Conservation (phyloP, 192 early-diverging fungal genomes). For the Coemansia erecta region DNA sequence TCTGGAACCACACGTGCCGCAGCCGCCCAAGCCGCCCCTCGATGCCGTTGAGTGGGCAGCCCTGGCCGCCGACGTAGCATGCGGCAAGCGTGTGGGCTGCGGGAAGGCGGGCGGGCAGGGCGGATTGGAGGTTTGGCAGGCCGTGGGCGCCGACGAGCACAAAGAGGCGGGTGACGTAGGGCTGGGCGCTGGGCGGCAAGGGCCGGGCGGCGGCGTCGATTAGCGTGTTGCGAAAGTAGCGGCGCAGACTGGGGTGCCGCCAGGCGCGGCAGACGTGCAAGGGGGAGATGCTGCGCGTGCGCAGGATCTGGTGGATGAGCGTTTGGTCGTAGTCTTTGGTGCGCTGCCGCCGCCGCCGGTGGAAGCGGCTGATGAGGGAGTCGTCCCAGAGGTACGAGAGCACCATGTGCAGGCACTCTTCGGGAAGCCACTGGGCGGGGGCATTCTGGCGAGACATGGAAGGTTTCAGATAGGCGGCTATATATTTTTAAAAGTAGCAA, state of each 20-base stretch:
- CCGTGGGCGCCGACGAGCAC: neutral
- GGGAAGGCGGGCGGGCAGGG: conserved; percentile 5
- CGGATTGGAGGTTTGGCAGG: neutral
- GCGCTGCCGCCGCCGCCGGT: conserved; percentile 19
- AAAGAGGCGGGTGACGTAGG: neutral
- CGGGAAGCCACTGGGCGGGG: conserved; percentile 13
- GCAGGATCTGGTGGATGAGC: conserved; percentile 19
- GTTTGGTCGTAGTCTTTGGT: conserved; percentile 41
- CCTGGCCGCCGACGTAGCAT: conserved; percentile 11
- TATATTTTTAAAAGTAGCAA: conserved; percentile 1
- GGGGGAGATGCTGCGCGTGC: conserved; percentile 18
- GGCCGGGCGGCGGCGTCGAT: conserved; percentile 2
- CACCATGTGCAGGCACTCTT: conserved; percentile 28
- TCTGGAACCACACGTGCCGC: conserved; percentile 24
- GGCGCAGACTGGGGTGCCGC: conserved; percentile 11
- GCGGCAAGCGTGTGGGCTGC: conserved; percentile 15
- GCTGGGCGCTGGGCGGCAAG: neutral
- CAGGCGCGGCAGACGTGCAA: conserved; percentile 37
- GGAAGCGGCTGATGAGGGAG: conserved; percentile 12
- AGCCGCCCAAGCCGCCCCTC: neutral
- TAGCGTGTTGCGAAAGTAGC: conserved; percentile 24
- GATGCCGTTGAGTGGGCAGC: neutral
- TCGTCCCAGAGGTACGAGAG: conserved; percentile 38
- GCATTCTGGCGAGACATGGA: neutral
- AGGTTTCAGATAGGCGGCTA: too few species aligned